Evolutionary conservation across 2,329 filamentous ascomycete genomes (phyloP), one percentile per base, ranked within the genome.

Genomic region (Cordyceps cicadae): DNA sequence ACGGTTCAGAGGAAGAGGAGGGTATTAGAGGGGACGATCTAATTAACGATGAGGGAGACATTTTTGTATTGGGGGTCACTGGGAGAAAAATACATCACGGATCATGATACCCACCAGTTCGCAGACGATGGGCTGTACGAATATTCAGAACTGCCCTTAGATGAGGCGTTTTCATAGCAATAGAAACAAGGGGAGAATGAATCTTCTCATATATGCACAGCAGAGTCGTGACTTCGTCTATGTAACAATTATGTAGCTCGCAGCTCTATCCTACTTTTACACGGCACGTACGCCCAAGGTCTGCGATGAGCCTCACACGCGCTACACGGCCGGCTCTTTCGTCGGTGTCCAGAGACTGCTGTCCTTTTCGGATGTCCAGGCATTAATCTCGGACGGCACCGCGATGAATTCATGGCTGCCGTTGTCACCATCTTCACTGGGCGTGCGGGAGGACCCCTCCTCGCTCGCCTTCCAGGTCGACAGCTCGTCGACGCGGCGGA

Each of bases 401-500:
- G 77, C 72, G 17, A 79, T 77, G 56, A 84, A 87, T 43, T 83
- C 79, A 58, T 74, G 73, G 21, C 71, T 72, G 11, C 62, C 67
- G 54, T 60, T 62, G 62, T 76, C 63, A 62, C 70, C 68, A 54
- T 70, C 70, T 17, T 75, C 74, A 54, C 72, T 76, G 21, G 72
- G 72, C 14, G 72, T 71, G 19, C 65, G 65, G 26, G 74, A 70
- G 32, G 73, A 73, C 12, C 71, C 74, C 49, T 74, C 73, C 51
- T 71, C 72, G 5, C 71, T 75, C 17, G 75, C 74, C 69, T 83
- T 81, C 81, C 81, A 84, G 2, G 77, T 71, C 54, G 78, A 79
- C 52, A 85, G 73, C 70, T 84, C 78, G 59, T 84, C 79, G 17
- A 87, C 84, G 61, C 77, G 77, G 63, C 86, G 79, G 62, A 92